Percentiles rank a stretch among this genome's conserved stretches.
Evolutionary conservation across 106 monocot species (phyloP).

Genomic region (Cymbidium sinense): DNA sequence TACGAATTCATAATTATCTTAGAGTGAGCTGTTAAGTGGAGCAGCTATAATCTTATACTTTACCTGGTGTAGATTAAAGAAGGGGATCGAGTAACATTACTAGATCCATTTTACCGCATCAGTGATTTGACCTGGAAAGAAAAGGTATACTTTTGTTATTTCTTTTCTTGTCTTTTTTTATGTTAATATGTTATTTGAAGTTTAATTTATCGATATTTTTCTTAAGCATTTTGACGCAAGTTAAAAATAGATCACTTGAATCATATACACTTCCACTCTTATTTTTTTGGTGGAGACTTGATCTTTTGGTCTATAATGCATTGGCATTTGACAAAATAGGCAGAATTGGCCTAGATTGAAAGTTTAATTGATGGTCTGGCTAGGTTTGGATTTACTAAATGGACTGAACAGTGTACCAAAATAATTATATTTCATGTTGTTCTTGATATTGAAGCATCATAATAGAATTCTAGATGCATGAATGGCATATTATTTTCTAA

Average conservation of each 20-base stretch:
- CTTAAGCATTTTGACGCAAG: background rate
- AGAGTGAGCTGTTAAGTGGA: background rate
- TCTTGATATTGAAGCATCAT: background rate
- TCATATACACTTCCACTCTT: background rate
- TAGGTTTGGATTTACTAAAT: background rate
- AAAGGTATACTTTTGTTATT: conserved; percentile 36
- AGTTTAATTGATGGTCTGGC: background rate
- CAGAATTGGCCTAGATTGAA: background rate
- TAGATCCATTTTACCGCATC: conserved; percentile 52
- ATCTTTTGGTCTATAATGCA: background rate
- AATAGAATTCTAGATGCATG: background rate
- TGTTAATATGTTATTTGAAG: background rate
- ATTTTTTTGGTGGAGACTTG: background rate
- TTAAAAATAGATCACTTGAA: background rate
- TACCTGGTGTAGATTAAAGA: conserved; percentile 59
- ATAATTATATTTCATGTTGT: background rate
- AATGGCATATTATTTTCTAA: background rate
- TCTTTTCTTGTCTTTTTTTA: background rate
- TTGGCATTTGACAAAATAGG: background rate
- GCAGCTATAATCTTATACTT: background rate
- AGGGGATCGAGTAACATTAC: conserved; percentile 67
- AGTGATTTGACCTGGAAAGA: conserved; percentile 69
- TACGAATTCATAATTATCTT: background rate
- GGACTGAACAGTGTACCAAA: background rate
- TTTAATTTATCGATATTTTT: background rate